A percentile compares a stretch with the other conserved stretches of the same genome.
These are phyloP conservation scores for Malus hybrid DNA, from an alignment of 331 rosid genomes.

Conservation along the genomic window DNA sequence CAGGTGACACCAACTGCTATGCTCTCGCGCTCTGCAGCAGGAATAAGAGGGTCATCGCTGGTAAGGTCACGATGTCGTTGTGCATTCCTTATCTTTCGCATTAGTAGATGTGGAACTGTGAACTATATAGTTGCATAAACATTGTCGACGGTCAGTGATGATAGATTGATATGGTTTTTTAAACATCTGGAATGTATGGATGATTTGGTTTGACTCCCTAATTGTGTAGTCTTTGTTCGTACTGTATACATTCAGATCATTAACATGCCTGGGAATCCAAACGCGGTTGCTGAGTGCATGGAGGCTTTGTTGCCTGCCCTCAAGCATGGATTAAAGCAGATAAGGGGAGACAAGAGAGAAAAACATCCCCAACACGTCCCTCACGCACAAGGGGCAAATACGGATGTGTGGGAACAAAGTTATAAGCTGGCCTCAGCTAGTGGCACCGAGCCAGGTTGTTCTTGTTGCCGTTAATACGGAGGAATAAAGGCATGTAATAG, in stretches of 20 bases:
- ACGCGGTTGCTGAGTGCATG: conserved; percentile 91
- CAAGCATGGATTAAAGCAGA: conserved; percentile 83
- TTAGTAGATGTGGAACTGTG: neutral
- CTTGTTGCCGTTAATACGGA: conserved; percentile 46
- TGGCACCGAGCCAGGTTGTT: conserved; percentile 34
- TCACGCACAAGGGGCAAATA: conserved; percentile 55
- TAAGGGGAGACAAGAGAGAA: conserved; percentile 82
- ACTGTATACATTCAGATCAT: conserved; percentile 47
- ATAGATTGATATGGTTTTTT: neutral
- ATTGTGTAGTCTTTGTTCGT: neutral
- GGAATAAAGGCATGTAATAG: neutral
- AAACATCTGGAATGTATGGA: neutral
- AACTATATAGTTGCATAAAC: neutral
- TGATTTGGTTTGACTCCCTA: neutral
- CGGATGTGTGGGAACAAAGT: conserved; percentile 75
- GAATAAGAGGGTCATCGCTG: conserved; percentile 90
- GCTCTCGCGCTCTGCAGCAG: conserved; percentile 94
- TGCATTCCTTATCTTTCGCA: neutral
- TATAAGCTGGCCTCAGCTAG: conserved; percentile 41
- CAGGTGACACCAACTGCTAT: conserved; percentile 90
- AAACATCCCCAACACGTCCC: conserved; percentile 88
- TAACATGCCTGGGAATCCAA: conserved; percentile 98
- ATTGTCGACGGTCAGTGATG: neutral
- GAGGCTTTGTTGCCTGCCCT: conserved; percentile 85
- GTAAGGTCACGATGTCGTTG: conserved; percentile 24